Base-by-base conservation (phyloP, 306 rosid species). In the Hippophae tibetana region DNA sequence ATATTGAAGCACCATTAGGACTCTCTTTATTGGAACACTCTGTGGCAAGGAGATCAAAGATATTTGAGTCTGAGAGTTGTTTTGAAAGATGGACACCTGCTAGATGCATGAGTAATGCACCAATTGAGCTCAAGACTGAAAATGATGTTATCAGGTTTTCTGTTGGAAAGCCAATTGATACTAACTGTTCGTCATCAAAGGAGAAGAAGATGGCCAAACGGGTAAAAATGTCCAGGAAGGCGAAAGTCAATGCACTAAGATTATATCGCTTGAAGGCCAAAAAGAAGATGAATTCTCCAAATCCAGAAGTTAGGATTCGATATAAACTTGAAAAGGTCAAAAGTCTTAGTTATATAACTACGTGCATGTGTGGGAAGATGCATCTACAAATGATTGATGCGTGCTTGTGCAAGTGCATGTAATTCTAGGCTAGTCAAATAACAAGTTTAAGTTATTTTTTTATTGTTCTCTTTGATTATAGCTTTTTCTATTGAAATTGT, bases 271-370 rank as follows among this genome's bases (percentile, higher is more conserved):
- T 86, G 75, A 86, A 84, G 90, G 97, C 89, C 56, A 82, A 74
- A 73, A 83, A 82, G 82, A 82, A 90, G 81, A 87, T 78, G 85
- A 81, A 76, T 26, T 90, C 97, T 60, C 89, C 90, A 61, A 90
- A 86, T 69, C 94, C 97, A 41, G 86, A 77, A 79, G 94, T 90
- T 74, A 77, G 97, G 79, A 90, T 90, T 56, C 67, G 82, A 71
- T 90, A 90, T 82, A 84, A 81, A 63, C 86, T 86, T 50, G 94
- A 67, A 59, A 90, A 90, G 95, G 95, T 90, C 65, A 45, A 31
- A 43, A 48, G 43, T 41, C 44, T 66, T 61, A 7, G 8, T 14
- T 40, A 9, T 10, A 7, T 46, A 14, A 47, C 38, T 9, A 18
- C 23, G 6, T 46, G 11, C 4, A 11, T 11, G 52, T 48, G 6